Percentiles rank a stretch among this genome's conserved stretches.
Evolutionary conservation across 2,329 filamentous ascomycete species (phyloP).

Genomic region (Sporothrix protearum): DNA sequence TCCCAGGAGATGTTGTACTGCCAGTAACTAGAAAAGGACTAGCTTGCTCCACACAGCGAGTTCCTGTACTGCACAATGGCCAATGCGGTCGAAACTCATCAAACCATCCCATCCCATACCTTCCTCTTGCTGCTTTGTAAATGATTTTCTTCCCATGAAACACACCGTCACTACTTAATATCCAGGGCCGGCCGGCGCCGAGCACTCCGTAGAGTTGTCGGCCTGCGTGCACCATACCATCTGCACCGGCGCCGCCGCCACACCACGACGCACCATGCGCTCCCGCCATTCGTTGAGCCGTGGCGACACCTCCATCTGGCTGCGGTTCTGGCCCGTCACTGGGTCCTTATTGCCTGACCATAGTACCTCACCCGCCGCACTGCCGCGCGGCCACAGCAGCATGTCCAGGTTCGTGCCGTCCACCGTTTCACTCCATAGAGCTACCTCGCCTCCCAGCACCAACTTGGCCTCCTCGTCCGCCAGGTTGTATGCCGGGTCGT

Average conservation of each 20-base stretch:
- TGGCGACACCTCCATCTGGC: slow-evolving; percentile 65
- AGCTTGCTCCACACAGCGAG: neutral
- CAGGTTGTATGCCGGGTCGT: slow-evolving; percentile 68
- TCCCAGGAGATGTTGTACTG: neutral
- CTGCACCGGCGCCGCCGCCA: slow-evolving; percentile 61
- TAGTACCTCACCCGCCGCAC: slow-evolving; percentile 71
- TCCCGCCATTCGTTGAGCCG: slow-evolving; percentile 73
- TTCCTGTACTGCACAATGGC: neutral
- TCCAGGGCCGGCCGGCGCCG: slow-evolving; percentile 30
- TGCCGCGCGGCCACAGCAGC: slow-evolving; percentile 73
- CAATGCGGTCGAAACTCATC: neutral
- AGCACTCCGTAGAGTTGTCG: slow-evolving; percentile 48
- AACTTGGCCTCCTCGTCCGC: slow-evolving; percentile 59
- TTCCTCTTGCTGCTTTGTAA: neutral
- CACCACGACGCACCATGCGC: slow-evolving; percentile 65
- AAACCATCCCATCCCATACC: neutral
- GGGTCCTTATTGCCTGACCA: slow-evolving; percentile 70
- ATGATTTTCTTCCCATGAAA: neutral
- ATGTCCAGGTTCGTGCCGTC: slow-evolving; percentile 72
- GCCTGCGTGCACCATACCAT: slow-evolving; percentile 70
- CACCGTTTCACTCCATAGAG: slow-evolving; percentile 76
- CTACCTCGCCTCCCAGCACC: slow-evolving; percentile 76
- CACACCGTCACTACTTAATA: slow-evolving; percentile 14
- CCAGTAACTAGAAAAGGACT: neutral
- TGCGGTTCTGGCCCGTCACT: slow-evolving; percentile 62